A percentile compares a stretch with the other conserved stretches of the same genome.
Conservation (phyloP, 225 moss, liverwort and hornwort genomes). For the Straminergon stramineum region DNA sequence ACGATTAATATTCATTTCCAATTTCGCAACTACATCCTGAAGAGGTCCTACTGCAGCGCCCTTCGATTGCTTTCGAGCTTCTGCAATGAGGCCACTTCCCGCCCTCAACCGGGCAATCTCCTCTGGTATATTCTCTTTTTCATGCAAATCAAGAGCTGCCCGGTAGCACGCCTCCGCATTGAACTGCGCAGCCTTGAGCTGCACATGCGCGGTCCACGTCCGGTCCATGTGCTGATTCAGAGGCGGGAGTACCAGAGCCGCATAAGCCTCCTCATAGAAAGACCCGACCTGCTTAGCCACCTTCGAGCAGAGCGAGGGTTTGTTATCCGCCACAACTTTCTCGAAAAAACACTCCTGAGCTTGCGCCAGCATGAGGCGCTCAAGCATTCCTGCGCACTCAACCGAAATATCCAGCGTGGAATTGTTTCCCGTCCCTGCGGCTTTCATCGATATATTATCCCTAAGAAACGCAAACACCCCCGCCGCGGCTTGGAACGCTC, state of each 20-base stretch:
- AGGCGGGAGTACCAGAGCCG: constrained; percentile 83
- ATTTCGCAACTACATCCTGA: constrained; percentile 86
- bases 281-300: constrained; percentile 97
- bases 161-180: constrained; percentile 96
- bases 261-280: constrained; percentile 97
- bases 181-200: constrained; percentile 97
- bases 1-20: constrained; percentile 86
- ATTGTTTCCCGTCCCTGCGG: constrained; percentile 59
- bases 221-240: constrained; percentile 93
- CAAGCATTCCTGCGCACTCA: constrained; percentile 98
- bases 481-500: constrained; percentile 88
- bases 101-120: constrained; percentile 92
- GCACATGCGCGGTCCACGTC: constrained; percentile 98
- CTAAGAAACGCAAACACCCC: constrained; percentile 91
- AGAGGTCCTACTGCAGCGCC: constrained; percentile 87
- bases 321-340: constrained; percentile 83
- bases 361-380: constrained; percentile 96
- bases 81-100: constrained; percentile 66
- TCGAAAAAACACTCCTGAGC: constrained; percentile 99
- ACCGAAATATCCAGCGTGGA: constrained; percentile 91
- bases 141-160: constrained; percentile 88
- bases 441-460: constrained; percentile 99
- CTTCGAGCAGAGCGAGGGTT: constrained; percentile 84
- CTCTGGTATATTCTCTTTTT: constrained; percentile 92
- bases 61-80: constrained; percentile 69